phyloP scores from a whole-genome alignment of 345 rosid genomes.

The Rubroshorea leprosula region DNA sequence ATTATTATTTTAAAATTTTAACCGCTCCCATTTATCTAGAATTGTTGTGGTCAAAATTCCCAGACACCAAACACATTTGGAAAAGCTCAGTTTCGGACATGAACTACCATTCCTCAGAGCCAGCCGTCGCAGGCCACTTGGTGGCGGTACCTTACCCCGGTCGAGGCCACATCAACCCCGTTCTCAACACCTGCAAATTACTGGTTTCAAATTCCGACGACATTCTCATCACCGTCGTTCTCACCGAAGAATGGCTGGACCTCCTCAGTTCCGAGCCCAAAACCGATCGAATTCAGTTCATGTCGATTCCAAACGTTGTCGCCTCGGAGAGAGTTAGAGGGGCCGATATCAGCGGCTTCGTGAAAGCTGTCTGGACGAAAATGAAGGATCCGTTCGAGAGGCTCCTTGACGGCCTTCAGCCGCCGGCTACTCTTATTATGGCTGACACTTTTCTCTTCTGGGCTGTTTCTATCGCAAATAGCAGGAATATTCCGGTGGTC shows the following conservation, averaged over 20 bases:
- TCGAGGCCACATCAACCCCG: constrained; percentile 34
- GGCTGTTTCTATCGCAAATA: constrained; percentile 28
- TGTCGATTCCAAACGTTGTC: constrained; percentile 22
- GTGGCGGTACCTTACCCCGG: constrained; percentile 35
- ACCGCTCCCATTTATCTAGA: no score
- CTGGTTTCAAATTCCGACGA: constrained; percentile 16
- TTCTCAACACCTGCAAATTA: constrained; percentile 28
- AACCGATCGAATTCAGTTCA: constrained; percentile 1
- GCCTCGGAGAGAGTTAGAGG: constrained; percentile 19
- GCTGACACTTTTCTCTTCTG: constrained; percentile 28
- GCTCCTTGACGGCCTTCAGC: constrained; percentile 31
- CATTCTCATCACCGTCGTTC: constrained; percentile 22
- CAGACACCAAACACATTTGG: no score
- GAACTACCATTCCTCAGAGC: no score
- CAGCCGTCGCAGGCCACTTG: no score
- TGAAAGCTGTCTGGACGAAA: constrained; percentile 25
- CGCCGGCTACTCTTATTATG: constrained; percentile 22
- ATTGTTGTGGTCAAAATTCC: no score
- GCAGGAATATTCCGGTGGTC: constrained; percentile 39
- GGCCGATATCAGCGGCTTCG: constrained; percentile 14
- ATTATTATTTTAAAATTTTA: no score
- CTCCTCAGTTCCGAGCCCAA: constrained; percentile 8
- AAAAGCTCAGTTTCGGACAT: no score
- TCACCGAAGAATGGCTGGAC: constrained; percentile 34
- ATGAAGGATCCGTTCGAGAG: constrained; percentile 31